Evolutionary conservation across 2,329 filamentous ascomycete species (phyloP), one percentile per base, ranked within the genome.

Genomic region (Tolypocladium pustulatum): DNA sequence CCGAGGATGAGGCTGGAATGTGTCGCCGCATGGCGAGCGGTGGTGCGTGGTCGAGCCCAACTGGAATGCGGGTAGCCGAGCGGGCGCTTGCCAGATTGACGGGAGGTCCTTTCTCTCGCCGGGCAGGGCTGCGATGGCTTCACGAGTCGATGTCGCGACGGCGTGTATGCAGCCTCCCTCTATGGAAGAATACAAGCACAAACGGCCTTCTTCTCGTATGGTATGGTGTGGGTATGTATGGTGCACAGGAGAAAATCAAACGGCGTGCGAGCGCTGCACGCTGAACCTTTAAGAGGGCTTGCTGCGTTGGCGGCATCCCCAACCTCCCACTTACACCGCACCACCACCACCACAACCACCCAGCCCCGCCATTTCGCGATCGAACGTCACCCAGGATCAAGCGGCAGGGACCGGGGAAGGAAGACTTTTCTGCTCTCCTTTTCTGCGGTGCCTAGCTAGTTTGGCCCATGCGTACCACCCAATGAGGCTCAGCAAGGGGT

Each of bases 261-360:
- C 30, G 20, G 20, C 49, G 49, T n/a, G n/a, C 20, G 56, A 53
- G 56, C 43, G 56, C 51, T 46, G 56, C 54, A 49, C 25, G n/a
- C 43, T 46, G 53, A 53, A 52, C 17, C 30, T 52, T 55, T 59
- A 55, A 59, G 55, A 57, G 51, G 58, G 55, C 58, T 41, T 40
- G 55, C 54, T 37, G 55, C 27, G 56, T 8, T 57, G 49, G 55
- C 27, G 20, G 43, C 36, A 41, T 57, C 36, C 71, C 71, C 71
- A 71, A 68, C 71, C 71, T 72, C 71, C 68, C 62, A 70, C 69
- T 71, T 70, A 68, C 65, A 68, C 41, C 41, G 22, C 43, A 17
- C 43, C 22, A 46, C 41, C 22, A 46, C 25, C 38, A 41, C 38
- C 38, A 40, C 46, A 51, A 51, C 46, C 46, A 51, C 62, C 69